Evolutionary conservation across 345 rosid genomes (phyloP), one percentile per base, ranked within the genome.

Genomic region (Jatropha curcas): DNA sequence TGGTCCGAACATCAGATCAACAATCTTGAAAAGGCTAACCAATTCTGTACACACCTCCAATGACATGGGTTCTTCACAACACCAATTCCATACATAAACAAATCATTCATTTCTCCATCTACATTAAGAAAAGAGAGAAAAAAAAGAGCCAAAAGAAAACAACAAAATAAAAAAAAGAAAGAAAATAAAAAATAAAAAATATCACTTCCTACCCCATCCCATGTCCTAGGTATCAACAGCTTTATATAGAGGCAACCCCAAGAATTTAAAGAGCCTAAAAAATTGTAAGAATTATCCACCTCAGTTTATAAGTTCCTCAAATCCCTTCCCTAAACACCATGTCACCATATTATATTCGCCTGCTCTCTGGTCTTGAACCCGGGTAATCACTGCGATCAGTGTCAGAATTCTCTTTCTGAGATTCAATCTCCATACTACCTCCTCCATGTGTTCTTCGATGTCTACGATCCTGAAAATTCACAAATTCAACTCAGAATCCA

Each of bases 371-470:
- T 76, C 92, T 88, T 67, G 94, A 87, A 65, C 87, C 84, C 0
- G 86, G 80, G 81, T 84, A 63, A 70, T 93, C 89, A 12, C 88
- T 83, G 37, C 39, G 66, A 28, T 93, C 97, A 0, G 96, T 90
- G 76, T 94, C 98, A 1, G 95, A 92, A 39, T 77, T 88, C 25
- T 92, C 96, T 79, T 67, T 86, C 51, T 85, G 92, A 43, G 87
- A 84, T n/a, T 89, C 91, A 22, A 86, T 76, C 60, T 94, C 98
- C 83, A 84, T 75, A 79, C 92, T 89, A 24, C 80, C 87, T 13
- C 80, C 87, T 13, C 91, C 97, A 1, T 81, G 86, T 0, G 83
- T 85, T 83, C 91, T 82, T 52, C 89, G 74, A 59, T 85, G 95
- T 76, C 99, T 89, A 28, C 97, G 86, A 39, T 92, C 94, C 99